phyloP scores from a whole-genome alignment of 768 basidiomycete species.

The Botryobasidium botryosum region DNA sequence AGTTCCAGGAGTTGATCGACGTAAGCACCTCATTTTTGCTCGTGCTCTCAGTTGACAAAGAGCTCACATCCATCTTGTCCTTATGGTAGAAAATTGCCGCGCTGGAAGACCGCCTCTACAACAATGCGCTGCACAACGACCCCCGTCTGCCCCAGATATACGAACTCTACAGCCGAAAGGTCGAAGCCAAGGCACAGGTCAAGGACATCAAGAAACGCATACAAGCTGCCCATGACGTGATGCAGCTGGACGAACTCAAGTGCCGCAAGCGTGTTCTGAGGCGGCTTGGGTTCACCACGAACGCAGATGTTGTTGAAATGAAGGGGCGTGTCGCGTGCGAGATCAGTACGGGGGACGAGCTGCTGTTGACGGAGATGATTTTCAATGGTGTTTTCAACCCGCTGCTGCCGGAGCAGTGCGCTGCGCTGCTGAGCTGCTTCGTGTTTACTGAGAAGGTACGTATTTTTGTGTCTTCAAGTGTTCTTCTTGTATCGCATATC shows the following conservation, averaged over 20 bases:
- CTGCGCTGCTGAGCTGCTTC: slow-evolving; percentile 89
- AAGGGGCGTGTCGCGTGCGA: slow-evolving; percentile 98
- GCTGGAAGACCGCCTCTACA: slow-evolving; percentile 73
- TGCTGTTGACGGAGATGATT: slow-evolving; percentile 88
- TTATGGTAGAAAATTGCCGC: slow-evolving; percentile 65
- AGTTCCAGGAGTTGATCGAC: slow-evolving; percentile 73
- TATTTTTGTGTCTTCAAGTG: neutral
- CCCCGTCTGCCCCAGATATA: slow-evolving; percentile 67
- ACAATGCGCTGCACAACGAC: slow-evolving; percentile 63
- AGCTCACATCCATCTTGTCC: neutral
- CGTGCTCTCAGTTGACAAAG: neutral
- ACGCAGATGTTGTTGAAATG: slow-evolving; percentile 88
- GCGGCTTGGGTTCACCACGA: slow-evolving; percentile 75
- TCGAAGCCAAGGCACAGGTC: slow-evolving; percentile 47
- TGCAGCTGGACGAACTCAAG: slow-evolving; percentile 94
- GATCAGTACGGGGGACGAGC: slow-evolving; percentile 92
- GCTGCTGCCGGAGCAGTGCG: slow-evolving; percentile 78
- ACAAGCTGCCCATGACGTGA: slow-evolving; percentile 74
- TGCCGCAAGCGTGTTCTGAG: slow-evolving; percentile 86
- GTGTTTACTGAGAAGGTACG: slow-evolving; percentile 91
- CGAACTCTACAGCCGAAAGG: slow-evolving; percentile 62
- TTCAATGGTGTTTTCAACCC: slow-evolving; percentile 95
- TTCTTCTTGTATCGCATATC: neutral
- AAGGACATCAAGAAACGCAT: slow-evolving; percentile 73
- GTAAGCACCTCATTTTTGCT: slow-evolving; percentile 24